A percentile compares a stretch with the other conserved stretches of the same genome.
These are phyloP conservation scores for Clavispora phyllophila DNA, from an alignment of 805 yeast species.

Conservation along the genomic window DNA sequence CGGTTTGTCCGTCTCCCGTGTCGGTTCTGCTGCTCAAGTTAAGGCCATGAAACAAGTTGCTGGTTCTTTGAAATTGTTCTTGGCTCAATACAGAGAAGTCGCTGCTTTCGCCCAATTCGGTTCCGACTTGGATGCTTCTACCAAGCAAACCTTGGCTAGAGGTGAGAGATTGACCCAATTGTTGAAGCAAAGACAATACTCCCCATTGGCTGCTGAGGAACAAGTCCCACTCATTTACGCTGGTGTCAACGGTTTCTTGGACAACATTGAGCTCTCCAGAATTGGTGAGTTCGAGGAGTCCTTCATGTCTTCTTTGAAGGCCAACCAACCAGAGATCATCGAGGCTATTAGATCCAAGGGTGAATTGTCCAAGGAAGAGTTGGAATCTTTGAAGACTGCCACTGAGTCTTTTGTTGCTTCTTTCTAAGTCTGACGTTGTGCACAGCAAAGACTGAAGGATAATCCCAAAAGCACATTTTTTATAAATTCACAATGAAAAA, in stretches of 20 bases:
- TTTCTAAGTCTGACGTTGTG: slow-evolving; percentile 42
- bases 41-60: slow-evolving; percentile 99
- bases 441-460: slow-evolving; percentile 1
- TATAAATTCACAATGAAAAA: slow-evolving; percentile 8
- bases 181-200: slow-evolving; percentile 95
- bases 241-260: slow-evolving; percentile 99
- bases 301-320: slow-evolving; percentile 86
- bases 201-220: slow-evolving; percentile 97
- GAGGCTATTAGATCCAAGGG: slow-evolving; percentile 84
- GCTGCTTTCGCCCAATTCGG: slow-evolving; percentile 99
- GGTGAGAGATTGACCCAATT: slow-evolving; percentile 99
- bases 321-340: slow-evolving; percentile 82
- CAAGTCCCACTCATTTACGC: slow-evolving; percentile 98
- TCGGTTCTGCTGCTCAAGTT: slow-evolving; percentile 99
- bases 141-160: slow-evolving; percentile 97
- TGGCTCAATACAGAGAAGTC: slow-evolving; percentile 99
- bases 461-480: slow-evolving; percentile 12
- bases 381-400: slow-evolving; percentile 83
- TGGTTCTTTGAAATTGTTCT: slow-evolving; percentile 99
- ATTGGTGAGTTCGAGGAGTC: slow-evolving; percentile 88
- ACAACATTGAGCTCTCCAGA: slow-evolving; percentile 75
- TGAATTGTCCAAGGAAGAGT: slow-evolving; percentile 80
- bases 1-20: slow-evolving; percentile 99
- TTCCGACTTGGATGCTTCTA: slow-evolving; percentile 99
- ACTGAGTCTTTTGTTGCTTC: slow-evolving; percentile 92